Base-by-base conservation (phyloP, 208 protist genomes). In the Wallacemonas collosoma region DNA sequence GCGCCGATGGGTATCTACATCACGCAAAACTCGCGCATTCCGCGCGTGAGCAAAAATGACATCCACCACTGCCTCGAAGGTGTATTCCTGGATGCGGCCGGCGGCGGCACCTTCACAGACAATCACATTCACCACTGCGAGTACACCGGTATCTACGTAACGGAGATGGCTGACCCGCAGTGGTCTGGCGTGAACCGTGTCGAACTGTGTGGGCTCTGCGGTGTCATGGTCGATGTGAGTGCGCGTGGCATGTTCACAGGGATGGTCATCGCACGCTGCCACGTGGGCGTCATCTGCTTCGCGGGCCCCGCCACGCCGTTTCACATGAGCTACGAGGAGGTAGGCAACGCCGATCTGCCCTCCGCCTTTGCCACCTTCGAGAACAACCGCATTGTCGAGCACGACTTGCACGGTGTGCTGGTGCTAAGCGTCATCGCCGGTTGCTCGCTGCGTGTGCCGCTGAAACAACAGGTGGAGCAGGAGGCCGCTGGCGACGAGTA, bases 51-150 rank as follows among this genome's bases (percentile, higher is more conserved):
- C 15, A 64, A 77, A 14, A 96, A 96, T 67, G 61, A 75, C 14
- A 83, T 96, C 56, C 76, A 86, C 70, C 75, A 89, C 68, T 94
- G 84, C 77, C 47, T 82, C 47, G 92, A 96, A 69, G 92, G 92
- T 63, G 71, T 94, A 45, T 84, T 71, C 51, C 62, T 82, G 35
- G 80, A 85, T 2, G 78, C 70, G 47, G 78, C 84, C 47, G 89
- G 86, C 38, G 50, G 26, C 9, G 89, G 92, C 50, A 57, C 47
- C 14, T 93, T 94, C 75, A 79, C 39, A 2, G 74, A 73, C 35
- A 96, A 96, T 73, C 73, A 62, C 40, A 88, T 96, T 47, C 67
- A 81, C 61, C 62, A 88, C 62, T 96, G 92, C 61, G 55, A 74
- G 54, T 85, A 82, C 53, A 72, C 71, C 40, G 89, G 89, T 17